phyloP scores from a whole-genome alignment of 2,329 filamentous ascomycete genomes.

The Nothopassalora personata region DNA sequence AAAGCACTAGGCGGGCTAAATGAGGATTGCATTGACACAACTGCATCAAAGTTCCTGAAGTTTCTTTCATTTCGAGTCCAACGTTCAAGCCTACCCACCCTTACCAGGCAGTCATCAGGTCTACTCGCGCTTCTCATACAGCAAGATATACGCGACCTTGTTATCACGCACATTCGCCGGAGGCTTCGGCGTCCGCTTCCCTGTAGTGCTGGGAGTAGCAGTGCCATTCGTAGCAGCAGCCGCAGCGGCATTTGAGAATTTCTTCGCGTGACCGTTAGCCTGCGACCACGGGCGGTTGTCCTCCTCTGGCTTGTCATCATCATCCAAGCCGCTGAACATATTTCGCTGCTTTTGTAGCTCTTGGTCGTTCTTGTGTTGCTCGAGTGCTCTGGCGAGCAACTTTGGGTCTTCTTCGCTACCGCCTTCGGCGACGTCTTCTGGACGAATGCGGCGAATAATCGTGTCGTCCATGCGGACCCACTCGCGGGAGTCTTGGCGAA shows the following conservation, averaged over 20 bases:
- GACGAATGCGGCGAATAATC: constrained; percentile 73
- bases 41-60: neutral
- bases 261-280: constrained; percentile 56
- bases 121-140: constrained; percentile 61
- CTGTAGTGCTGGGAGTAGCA: constrained; percentile 47
- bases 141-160: constrained; percentile 94
- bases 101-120: neutral
- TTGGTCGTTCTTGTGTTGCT: constrained; percentile 58
- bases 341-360: constrained; percentile 50
- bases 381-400: constrained; percentile 58
- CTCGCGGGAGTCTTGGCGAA: constrained; percentile 87
- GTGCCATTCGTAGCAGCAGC: constrained; percentile 49
- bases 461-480: constrained; percentile 98
- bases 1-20: too few relatives aligned
- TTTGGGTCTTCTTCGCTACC: constrained; percentile 76
- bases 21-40: too few relatives aligned
- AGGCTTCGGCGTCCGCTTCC: constrained; percentile 51
- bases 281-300: constrained; percentile 70
- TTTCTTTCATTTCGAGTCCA: neutral
- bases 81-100: neutral
- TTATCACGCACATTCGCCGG: constrained; percentile 67
- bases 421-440: constrained; percentile 82
- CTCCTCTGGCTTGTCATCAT: constrained; percentile 63
- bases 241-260: constrained; percentile 53
- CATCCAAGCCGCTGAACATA: constrained; percentile 64